A percentile compares a stretch with the other conserved stretches of the same genome.
phyloP scores from a whole-genome alignment of 2,329 filamentous ascomycete species.

The Cladosporium sp. region DNA sequence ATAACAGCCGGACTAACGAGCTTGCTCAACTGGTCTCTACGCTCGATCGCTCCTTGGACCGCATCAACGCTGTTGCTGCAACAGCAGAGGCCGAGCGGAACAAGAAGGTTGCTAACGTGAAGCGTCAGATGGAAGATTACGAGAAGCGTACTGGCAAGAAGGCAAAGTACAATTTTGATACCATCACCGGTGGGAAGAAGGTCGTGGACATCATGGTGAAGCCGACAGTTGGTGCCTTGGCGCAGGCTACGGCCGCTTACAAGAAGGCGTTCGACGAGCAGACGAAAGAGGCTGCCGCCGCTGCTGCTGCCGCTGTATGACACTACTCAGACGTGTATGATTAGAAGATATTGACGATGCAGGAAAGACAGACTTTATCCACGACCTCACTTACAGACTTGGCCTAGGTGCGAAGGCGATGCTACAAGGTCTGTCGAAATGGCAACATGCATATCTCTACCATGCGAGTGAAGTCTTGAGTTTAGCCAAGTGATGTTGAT shows the following conservation, averaged over 20 bases:
- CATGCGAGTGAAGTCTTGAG: neutral
- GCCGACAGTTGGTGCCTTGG: conserved; percentile 71
- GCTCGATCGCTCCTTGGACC: conserved; percentile 71
- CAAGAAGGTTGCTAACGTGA: conserved; percentile 65
- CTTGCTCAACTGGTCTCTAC: conserved; percentile 81
- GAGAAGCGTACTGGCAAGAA: conserved; percentile 74
- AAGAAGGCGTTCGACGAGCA: conserved; percentile 59
- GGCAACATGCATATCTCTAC: neutral
- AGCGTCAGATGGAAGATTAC: conserved; percentile 69
- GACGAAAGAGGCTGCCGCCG: conserved; percentile 12
- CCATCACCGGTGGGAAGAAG: conserved; percentile 73
- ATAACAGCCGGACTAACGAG: conserved; percentile 72
- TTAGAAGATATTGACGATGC: neutral
- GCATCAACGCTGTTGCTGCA: conserved; percentile 77
- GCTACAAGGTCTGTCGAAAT: neutral
- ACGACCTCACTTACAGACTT: neutral
- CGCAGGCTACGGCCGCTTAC: conserved; percentile 71
- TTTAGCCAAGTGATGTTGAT: neutral
- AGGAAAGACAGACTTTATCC: neutral
- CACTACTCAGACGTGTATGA: neutral
- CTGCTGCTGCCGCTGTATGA: conserved; percentile 14
- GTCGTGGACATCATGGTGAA: conserved; percentile 76
- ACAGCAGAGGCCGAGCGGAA: conserved; percentile 76
- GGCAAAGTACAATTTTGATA: conserved; percentile 62
- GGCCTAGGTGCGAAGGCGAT: neutral